Evolutionary conservation across 345 rosid species (phyloP).

Genomic region (Linum usitatissimum): DNA sequence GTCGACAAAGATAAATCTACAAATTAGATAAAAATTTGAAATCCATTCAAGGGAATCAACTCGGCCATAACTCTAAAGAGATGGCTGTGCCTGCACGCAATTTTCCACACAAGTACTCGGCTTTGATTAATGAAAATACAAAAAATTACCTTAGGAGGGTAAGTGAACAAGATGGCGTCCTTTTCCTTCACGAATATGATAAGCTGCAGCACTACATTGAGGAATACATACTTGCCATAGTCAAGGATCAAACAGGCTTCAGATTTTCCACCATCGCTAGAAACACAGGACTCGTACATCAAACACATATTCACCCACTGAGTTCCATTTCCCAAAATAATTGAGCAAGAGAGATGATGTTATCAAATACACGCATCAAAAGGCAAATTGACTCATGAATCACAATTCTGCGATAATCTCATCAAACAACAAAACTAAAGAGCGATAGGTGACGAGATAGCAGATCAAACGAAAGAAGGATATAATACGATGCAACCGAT

Average conservation of each 20-base stretch:
- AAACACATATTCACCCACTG: too few species aligned
- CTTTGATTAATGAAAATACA: neutral
- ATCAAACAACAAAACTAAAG: neutral
- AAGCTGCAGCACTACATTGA: constrained; percentile 81
- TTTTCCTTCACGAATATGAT: constrained; percentile 75
- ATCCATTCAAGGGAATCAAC: neutral
- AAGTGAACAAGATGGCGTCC: constrained; percentile 80
- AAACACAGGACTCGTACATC: neutral
- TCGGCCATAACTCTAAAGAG: neutral
- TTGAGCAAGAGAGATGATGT: too few species aligned
- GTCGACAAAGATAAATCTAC: neutral
- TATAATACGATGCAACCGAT: constrained; percentile 84
- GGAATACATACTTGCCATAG: constrained; percentile 76
- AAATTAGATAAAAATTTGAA: too few species aligned
- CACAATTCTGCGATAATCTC: neutral
- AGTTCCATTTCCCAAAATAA: too few species aligned
- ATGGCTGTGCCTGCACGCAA: neutral
- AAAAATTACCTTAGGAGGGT: constrained; percentile 66
- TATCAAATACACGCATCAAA: too few species aligned
- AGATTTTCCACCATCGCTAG: neutral
- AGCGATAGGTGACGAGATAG: neutral
- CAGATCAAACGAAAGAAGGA: constrained; percentile 33
- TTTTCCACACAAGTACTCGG: neutral
- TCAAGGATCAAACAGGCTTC: constrained; percentile 36
- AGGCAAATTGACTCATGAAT: neutral